Percentiles rank a stretch among this genome's conserved stretches.
Conservation (phyloP, 2,329 filamentous ascomycete species). For the Bipolaris victoriae region DNA sequence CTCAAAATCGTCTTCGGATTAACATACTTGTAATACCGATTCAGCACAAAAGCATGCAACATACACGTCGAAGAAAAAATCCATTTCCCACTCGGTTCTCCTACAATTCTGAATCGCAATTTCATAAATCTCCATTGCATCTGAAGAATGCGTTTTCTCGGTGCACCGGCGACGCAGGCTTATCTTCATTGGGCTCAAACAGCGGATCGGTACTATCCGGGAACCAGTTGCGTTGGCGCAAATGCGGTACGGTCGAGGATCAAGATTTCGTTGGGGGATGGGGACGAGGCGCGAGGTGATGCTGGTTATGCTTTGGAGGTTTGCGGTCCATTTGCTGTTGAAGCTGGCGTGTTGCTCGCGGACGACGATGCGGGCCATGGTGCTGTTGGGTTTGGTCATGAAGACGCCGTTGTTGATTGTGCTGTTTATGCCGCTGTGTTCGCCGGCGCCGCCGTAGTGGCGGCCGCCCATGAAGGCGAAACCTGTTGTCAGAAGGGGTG, state of each 20-base stretch:
- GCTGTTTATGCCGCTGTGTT: conserved; percentile 23
- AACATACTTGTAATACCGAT: conserved; percentile 10
- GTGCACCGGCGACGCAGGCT: conserved; percentile 10
- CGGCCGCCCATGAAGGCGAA: conserved; percentile 26
- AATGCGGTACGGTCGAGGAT: conserved; percentile 26
- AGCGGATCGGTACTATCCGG: conserved; percentile 14
- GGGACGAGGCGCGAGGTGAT: conserved; percentile 13
- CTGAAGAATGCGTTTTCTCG: not conserved
- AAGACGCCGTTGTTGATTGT: conserved; percentile 31
- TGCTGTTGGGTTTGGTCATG: conserved; percentile 21
- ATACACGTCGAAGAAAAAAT: conserved; percentile 23
- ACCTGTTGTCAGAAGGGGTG: conserved; percentile 16
- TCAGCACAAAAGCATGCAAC: conserved; percentile 24
- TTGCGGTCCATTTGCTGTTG: conserved; percentile 22
- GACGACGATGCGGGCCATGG: conserved; percentile 25
- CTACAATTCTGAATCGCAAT: conserved; percentile 12
- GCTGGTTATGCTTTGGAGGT: conserved; percentile 22
- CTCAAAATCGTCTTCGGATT: conserved; percentile 20
- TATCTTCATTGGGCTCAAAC: conserved; percentile 12
- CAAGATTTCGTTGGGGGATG: conserved; percentile 21
- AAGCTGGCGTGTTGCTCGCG: conserved; percentile 26
- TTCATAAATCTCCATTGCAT: conserved; percentile 21
- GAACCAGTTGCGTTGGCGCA: conserved; percentile 23
- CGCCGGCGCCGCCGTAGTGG: conserved; percentile 34
- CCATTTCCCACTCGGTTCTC: conserved; percentile 25